Evolutionary conservation across 192 early-diverging fungal species (phyloP), one percentile per base, ranked within the genome.

Genomic region (Coemansia sp.): DNA sequence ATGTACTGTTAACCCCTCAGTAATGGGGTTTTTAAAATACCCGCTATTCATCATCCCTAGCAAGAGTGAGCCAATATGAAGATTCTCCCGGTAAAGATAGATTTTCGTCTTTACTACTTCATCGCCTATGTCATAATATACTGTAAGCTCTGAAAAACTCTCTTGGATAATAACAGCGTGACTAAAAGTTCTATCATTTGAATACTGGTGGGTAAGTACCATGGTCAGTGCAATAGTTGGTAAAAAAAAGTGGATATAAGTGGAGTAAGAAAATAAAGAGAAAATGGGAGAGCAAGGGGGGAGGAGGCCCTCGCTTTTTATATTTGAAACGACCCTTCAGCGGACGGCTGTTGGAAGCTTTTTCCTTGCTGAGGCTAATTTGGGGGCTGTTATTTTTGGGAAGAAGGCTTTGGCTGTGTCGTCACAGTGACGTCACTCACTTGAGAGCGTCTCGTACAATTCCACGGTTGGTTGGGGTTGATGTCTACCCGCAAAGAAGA

Each of bases 31-130:
- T 47, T 47, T n/a, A 5, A 47, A n/a, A 16, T 47, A 11, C 0
- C 7, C 7, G 18, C 0, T n/a, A 2, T n/a, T 1, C 5, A n/a
- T 0, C 46, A 49, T 49, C 0, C 6, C 1, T 1, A 3, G 1
- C 16, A 49, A n/a, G 3, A 49, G 4, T 49, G 13, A 5, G 7
- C 8, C 5, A 49, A 20, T 49, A 5, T 2, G 3, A 49, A 49
- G n/a, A n/a, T 18, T 6, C 4, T 20, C 8, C 1, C 0, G 4
- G 3, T 4, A 8, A 49, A 49, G 46, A 49, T 2, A 2, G 3
- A 49, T 6, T 20, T n/a, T 8, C 8, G 0, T 4, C 20, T 0
- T 49, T 24, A 8, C n/a, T 3, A 3, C 0, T 49, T 49, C n/a
- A 20, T 20, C 2, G n/a, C 46, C n/a, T 20, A 49, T 49, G 18